These are phyloP conservation scores for Penicillium sp. DNA, from an alignment of 2,329 filamentous ascomycete species.

Conservation along the genomic window DNA sequence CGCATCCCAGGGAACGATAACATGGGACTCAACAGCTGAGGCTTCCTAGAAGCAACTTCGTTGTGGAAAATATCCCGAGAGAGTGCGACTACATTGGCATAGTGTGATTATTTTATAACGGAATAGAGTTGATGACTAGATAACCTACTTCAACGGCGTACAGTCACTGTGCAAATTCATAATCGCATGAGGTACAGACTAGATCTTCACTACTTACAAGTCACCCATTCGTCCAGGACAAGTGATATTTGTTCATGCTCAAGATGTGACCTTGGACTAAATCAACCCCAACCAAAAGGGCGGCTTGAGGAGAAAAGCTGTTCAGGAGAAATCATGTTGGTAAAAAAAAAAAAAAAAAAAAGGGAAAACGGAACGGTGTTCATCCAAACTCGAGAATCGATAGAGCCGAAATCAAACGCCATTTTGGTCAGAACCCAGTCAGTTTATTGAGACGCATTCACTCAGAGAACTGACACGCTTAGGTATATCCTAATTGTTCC, in stretches of 20 bases:
- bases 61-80: neutral
- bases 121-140: neutral
- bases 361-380: conserved; percentile 17
- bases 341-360: conserved; percentile 3
- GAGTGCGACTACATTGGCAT: too few relatives aligned
- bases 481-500: neutral
- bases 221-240: conserved; percentile 6
- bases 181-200: conserved; percentile 32
- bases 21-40: neutral
- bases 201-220: conserved; percentile 23
- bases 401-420: conserved; percentile 21
- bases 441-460: conserved; percentile 1
- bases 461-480: conserved; percentile 1
- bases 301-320: conserved; percentile 8
- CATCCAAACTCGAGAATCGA: conserved; percentile 12
- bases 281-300: conserved; percentile 3
- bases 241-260: neutral
- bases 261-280: neutral
- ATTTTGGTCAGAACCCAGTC: conserved; percentile 12
- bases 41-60: neutral
- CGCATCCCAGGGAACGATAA: neutral
- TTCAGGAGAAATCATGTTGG: neutral
- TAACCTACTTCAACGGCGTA: neutral
- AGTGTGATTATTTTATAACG: neutral
- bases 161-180: conserved; percentile 22